Conservation (phyloP, 2,329 filamentous ascomycete genomes). For the Elsinoe australis region DNA sequence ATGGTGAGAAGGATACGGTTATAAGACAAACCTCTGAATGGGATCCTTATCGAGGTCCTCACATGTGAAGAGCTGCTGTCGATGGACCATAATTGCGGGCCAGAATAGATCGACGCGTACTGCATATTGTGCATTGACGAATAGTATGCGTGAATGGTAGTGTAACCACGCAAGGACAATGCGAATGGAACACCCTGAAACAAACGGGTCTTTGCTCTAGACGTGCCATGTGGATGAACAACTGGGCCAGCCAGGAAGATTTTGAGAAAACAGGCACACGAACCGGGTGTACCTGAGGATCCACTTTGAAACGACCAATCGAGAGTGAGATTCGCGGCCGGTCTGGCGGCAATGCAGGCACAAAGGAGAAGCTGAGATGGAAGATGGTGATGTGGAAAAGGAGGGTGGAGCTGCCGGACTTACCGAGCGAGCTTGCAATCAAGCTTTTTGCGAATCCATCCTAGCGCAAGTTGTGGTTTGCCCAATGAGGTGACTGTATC, state of each 20-base stretch:
- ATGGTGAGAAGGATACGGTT: not conserved
- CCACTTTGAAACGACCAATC: not conserved
- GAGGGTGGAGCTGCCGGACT: too few relatives aligned
- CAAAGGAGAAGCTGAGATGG: not conserved
- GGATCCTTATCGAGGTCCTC: not conserved
- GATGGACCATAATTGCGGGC: not conserved
- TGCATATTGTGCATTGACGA: not conserved
- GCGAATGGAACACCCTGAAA: not conserved
- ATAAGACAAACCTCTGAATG: constrained; percentile 1
- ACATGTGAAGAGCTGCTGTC: too few relatives aligned
- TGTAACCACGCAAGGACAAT: constrained; percentile 1
- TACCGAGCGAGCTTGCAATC: too few relatives aligned
- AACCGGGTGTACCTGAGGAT: too few relatives aligned
- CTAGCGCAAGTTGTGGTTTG: too few relatives aligned
- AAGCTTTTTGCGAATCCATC: too few relatives aligned
- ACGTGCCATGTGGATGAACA: not conserved
- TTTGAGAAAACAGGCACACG: too few relatives aligned
- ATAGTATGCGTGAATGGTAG: not conserved
- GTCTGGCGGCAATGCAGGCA: not conserved
- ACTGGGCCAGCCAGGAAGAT: not conserved
- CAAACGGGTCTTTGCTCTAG: not conserved
- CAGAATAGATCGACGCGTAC: constrained; percentile 5
- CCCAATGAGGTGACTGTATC: too few relatives aligned
- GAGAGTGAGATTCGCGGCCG: not conserved
- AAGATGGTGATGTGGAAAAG: too few relatives aligned